Percentiles rank a stretch among this genome's conserved stretches.
phyloP scores from a whole-genome alignment of 106 monocot species.

The Apostasia shenzhenica region DNA sequence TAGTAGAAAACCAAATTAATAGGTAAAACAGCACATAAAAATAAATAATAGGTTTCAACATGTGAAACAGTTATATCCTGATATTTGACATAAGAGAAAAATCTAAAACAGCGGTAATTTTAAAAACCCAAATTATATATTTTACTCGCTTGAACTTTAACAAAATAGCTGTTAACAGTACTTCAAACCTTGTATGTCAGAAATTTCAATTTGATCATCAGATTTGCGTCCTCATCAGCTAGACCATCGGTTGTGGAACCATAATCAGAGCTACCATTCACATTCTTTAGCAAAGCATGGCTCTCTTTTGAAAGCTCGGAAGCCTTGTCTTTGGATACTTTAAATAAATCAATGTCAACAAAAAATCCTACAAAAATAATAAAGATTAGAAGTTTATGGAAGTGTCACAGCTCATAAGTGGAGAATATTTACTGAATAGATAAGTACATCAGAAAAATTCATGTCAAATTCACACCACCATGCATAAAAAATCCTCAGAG shows the following conservation, averaged over 20 bases:
- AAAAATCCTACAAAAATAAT: conserved; percentile 71
- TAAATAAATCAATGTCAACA: conserved; percentile 86
- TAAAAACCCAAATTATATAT: no score
- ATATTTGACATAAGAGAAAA: no score
- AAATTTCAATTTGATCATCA: conserved; percentile 99
- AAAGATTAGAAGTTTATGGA: neutral
- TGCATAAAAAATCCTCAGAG: neutral
- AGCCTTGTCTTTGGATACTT: conserved; percentile 62
- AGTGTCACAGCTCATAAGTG: neutral
- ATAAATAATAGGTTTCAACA: no score
- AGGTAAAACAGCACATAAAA: no score
- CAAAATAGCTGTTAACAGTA: no score
- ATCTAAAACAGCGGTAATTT: no score
- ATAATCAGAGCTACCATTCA: conserved; percentile 26
- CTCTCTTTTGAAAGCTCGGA: conserved; percentile 46
- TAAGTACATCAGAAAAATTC: neutral
- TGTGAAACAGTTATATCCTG: no score
- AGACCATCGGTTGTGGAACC: conserved; percentile 45
- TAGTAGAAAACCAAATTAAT: no score
- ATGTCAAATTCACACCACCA: neutral
- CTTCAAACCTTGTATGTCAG: conserved; percentile 80
- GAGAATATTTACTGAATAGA: neutral
- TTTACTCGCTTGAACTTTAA: no score
- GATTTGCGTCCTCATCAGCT: conserved; percentile 93
- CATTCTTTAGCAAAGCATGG: conserved; percentile 34